A percentile compares a stretch with the other conserved stretches of the same genome.
Evolutionary conservation across 2,329 filamentous ascomycete species (phyloP).

Genomic region (Colletotrichum caudatum): DNA sequence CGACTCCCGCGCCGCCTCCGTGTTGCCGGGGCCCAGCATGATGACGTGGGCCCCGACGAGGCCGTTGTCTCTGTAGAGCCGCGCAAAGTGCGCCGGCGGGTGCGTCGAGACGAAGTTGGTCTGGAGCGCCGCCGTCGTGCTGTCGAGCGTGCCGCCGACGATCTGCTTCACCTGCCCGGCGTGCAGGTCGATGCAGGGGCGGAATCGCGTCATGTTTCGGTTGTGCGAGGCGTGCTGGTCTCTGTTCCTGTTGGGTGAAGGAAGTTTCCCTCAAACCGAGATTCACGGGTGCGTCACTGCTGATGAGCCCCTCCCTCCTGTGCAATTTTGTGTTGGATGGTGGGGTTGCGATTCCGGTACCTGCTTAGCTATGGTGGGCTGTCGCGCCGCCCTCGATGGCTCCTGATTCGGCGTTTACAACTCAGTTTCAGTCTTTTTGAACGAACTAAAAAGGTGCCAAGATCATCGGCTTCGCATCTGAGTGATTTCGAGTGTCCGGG

Average conservation of each 20-base stretch:
- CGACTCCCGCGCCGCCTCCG: conserved; percentile 81
- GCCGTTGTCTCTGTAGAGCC: conserved; percentile 80
- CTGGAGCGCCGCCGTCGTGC: conserved; percentile 74
- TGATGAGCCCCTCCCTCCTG: conserved; percentile 32
- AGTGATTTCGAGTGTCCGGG: background rate
- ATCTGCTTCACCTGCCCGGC: conserved; percentile 99
- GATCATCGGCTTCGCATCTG: fast-evolving
- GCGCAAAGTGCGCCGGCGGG: conserved; percentile 83
- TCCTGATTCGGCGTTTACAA: background rate
- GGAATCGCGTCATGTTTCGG: conserved; percentile 85
- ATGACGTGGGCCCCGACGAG: conserved; percentile 92
- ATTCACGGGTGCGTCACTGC: conserved; percentile 27
- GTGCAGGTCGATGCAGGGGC: conserved; percentile 97
- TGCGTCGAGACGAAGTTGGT: conserved; percentile 94
- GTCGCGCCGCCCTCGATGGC: background rate
- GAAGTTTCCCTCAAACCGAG: conserved; percentile 6
- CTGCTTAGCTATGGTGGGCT: conserved; percentile 22
- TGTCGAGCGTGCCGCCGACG: conserved; percentile 90
- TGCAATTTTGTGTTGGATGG: conserved; percentile 37
- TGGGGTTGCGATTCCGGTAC: conserved; percentile 39
- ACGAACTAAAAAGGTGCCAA: fast-evolving
- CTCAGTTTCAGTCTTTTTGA: background rate
- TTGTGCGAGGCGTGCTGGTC: background rate
- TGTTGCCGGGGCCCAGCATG: conserved; percentile 92
- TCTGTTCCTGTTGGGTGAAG: conserved; percentile 8